A percentile compares a stretch with the other conserved stretches of the same genome.
Evolutionary conservation across 2,329 filamentous ascomycete genomes (phyloP).

Genomic region (Fusarium sp.): DNA sequence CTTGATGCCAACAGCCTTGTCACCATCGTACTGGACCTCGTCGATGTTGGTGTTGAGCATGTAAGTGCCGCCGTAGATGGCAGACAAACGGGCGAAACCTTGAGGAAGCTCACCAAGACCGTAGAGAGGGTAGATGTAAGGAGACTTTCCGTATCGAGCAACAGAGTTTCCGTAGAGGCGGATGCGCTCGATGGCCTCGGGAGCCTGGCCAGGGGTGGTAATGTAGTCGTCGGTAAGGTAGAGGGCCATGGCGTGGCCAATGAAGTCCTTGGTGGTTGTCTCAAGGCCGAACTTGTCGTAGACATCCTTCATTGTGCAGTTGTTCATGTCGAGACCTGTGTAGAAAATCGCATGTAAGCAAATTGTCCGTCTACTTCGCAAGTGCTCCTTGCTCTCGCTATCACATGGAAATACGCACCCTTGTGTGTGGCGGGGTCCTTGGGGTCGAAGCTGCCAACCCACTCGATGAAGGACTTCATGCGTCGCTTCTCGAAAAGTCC

Average conservation of each 20-base stretch:
- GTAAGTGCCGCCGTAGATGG: constrained; percentile 98
- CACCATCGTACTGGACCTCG: constrained; percentile 85
- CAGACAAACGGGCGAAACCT: constrained; percentile 95
- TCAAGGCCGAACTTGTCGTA: constrained; percentile 98
- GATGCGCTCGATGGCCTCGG: constrained; percentile 91
- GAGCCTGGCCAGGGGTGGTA: constrained; percentile 75
- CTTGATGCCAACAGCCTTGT: constrained; percentile 94
- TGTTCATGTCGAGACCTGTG: constrained; percentile 80
- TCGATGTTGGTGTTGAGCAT: constrained; percentile 98
- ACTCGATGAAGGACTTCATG: constrained; percentile 96
- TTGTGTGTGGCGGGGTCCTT: constrained; percentile 89
- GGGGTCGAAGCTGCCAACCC: constrained; percentile 87
- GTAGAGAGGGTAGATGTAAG: constrained; percentile 99
- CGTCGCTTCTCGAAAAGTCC: constrained; percentile 97
- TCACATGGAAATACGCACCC: constrained; percentile 65
- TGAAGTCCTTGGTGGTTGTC: constrained; percentile 88
- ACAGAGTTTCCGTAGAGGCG: constrained; percentile 97
- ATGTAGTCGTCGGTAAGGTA: constrained; percentile 93
- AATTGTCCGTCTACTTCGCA: background rate
- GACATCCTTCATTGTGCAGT: constrained; percentile 94
- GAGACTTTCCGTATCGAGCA: constrained; percentile 96
- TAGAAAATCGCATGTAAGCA: constrained; percentile 26
- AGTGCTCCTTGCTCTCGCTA: background rate
- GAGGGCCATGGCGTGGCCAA: constrained; percentile 98
- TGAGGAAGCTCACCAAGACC: constrained; percentile 97